Evolutionary conservation across 495 filamentous ascomycete species (phyloP), one percentile per base, ranked within the genome.

Genomic region (Penicillium psychrofluorescens): DNA sequence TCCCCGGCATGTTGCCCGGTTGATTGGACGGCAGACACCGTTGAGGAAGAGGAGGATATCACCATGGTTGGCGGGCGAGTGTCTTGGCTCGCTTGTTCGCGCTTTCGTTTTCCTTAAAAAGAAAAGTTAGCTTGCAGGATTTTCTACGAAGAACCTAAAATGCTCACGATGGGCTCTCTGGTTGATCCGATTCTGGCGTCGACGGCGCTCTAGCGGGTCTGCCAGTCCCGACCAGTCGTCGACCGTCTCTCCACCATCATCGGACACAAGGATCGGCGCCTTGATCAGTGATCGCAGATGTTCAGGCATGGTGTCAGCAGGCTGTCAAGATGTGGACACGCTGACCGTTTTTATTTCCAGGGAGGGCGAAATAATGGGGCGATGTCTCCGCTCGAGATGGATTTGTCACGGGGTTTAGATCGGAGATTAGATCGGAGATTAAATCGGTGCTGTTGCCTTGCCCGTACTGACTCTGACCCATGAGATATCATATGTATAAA

Each of bases 141-240:
- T 39, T n/a, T 16, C 33, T 13, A 30, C 16, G 12, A 22, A 33
- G 16, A 29, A 22, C 4, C 9, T 12, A 15, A 47, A 48, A 39
- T 45, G 13, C 62, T 46, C 37, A 71, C 69, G 55, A 39, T 54
- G 62, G 13, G 68, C 67, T 38, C 68, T 50, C 48, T 74, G 68
- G 42, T 72, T 70, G 12, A 71, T 38, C 10, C 70, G 56, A 48
- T 74, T 74, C 49, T 74, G 70, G 29, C 60, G 47, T 36, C 59
- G 45, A 30, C 68, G 55, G 2, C 71, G 53, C 43, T 72, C 69
- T 33, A 57, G 58, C 2, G 60, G 53, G 38, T 69, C 65, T 2
- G 57, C 58, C 11, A 66, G 35, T 0, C 63, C 68, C 1, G 56
- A 45, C 71, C 71, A 71, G 30, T 68, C 59, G 43, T 74, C 68